These are phyloP conservation scores for Powellomyces hirtus DNA, from an alignment of 192 early-diverging fungal genomes.

Conservation along the genomic window DNA sequence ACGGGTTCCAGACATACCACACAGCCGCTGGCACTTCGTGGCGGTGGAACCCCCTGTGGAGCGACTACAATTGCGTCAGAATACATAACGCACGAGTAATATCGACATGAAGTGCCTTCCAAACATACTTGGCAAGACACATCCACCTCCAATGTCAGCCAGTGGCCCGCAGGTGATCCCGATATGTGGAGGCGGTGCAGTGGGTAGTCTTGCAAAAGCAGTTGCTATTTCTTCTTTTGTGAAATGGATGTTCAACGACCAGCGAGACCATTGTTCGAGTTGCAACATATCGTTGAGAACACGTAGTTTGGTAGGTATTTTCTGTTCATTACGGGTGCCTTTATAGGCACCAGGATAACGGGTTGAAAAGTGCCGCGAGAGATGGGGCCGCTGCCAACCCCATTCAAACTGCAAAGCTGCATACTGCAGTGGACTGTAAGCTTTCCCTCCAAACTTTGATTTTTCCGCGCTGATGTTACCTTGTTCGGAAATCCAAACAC, in stretches of 20 bases:
- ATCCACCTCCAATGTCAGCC: background rate
- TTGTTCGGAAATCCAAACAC: constrained; percentile 50
- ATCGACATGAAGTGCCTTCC: background rate
- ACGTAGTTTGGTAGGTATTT: constrained; percentile 29
- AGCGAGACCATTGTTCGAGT: constrained; percentile 31
- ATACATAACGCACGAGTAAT: too few species aligned
- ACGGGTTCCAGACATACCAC: constrained; percentile 5
- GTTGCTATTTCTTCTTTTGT: background rate
- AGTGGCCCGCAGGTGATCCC: constrained; percentile 2
- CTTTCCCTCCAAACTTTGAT: background rate
- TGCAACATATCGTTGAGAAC: constrained; percentile 38
- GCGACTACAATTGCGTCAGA: background rate
- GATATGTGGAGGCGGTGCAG: constrained; percentile 10
- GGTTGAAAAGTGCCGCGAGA: constrained; percentile 43
- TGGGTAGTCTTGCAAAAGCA: constrained; percentile 14
- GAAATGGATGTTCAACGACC: constrained; percentile 19
- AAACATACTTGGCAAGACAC: background rate
- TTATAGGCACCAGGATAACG: constrained; percentile 21
- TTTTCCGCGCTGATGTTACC: background rate
- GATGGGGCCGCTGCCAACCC: constrained; percentile 51
- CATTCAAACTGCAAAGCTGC: constrained; percentile 40
- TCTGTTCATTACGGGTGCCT: constrained; percentile 16
- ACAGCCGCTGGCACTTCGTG: background rate
- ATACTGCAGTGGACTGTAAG: background rate
- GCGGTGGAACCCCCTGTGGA: background rate